phyloP scores from a whole-genome alignment of 176 grass and related monocot species.

The Poa pratensis region DNA sequence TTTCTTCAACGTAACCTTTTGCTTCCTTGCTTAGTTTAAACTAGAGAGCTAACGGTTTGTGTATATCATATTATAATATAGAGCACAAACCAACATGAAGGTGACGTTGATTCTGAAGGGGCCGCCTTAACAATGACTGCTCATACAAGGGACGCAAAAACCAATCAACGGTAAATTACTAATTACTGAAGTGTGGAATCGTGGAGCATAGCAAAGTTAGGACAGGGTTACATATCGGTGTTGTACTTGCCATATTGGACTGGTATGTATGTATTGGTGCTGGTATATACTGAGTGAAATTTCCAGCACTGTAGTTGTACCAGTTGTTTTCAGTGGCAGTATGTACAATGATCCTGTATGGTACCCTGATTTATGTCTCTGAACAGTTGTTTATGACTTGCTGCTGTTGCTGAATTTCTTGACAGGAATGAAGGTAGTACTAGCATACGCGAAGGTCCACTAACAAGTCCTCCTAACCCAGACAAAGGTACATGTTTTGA shows the following conservation, averaged over 20 bases:
- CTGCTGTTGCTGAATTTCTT: constrained; percentile 33
- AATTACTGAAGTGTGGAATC: constrained; percentile 26
- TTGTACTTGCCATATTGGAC: constrained; percentile 30
- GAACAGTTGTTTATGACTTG: constrained; percentile 15
- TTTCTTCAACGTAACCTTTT: constrained; percentile 29
- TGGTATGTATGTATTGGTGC: constrained; percentile 23
- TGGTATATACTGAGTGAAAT: neutral
- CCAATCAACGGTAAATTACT: constrained; percentile 45
- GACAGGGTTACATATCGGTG: constrained; percentile 27
- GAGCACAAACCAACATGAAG: constrained; percentile 38
- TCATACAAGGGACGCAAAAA: constrained; percentile 29
- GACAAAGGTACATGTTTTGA: constrained; percentile 49
- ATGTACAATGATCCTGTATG: neutral
- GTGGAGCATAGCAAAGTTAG: constrained; percentile 5
- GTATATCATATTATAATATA: constrained; percentile 41
- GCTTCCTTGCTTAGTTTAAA: constrained; percentile 26
- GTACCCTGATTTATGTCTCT: constrained; percentile 25
- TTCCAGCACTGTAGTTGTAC: constrained; percentile 35
- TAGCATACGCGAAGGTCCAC: constrained; percentile 34
- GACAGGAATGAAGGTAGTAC: constrained; percentile 52
- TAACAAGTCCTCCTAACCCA: constrained; percentile 40
- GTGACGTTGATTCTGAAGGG: constrained; percentile 5
- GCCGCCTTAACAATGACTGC: constrained; percentile 26
- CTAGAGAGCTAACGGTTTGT: constrained; percentile 25
- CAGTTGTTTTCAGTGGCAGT: constrained; percentile 17